Conservation (phyloP, 176 grass and related monocot genomes). For the Carex kokanica region DNA sequence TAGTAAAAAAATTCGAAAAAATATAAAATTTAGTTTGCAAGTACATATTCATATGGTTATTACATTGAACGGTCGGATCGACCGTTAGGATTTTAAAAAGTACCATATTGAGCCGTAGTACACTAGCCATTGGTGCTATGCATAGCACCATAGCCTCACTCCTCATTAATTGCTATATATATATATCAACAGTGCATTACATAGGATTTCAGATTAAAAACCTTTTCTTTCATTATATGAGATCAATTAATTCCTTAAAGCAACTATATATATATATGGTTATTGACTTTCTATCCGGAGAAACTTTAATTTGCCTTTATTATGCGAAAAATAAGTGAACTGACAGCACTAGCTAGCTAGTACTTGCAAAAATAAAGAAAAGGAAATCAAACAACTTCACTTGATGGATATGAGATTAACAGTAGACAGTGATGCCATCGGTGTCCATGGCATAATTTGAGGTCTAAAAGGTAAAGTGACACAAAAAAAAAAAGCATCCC, state of each 20-base stretch:
- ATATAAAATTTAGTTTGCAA: no score
- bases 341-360: not conserved
- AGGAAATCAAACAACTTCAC: not conserved
- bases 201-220: not conserved
- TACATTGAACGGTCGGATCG: no score
- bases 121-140: no score
- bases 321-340: not conserved
- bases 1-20: no score
- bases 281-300: not conserved
- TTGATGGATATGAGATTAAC: not conserved
- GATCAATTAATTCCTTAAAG: not conserved
- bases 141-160: no score
- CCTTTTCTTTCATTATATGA: not conserved
- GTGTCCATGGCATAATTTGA: not conserved
- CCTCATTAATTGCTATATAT: not conserved
- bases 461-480: not conserved
- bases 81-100: no score
- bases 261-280: not conserved
- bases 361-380: slow-evolving; percentile 3
- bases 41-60: no score
- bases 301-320: not conserved
- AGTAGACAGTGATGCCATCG: not conserved
- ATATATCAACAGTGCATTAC: not conserved
- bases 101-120: no score
- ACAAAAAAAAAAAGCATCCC: not conserved